phyloP scores from a whole-genome alignment of 2,329 filamentous ascomycete genomes.

The Akanthomyces lecanii region DNA sequence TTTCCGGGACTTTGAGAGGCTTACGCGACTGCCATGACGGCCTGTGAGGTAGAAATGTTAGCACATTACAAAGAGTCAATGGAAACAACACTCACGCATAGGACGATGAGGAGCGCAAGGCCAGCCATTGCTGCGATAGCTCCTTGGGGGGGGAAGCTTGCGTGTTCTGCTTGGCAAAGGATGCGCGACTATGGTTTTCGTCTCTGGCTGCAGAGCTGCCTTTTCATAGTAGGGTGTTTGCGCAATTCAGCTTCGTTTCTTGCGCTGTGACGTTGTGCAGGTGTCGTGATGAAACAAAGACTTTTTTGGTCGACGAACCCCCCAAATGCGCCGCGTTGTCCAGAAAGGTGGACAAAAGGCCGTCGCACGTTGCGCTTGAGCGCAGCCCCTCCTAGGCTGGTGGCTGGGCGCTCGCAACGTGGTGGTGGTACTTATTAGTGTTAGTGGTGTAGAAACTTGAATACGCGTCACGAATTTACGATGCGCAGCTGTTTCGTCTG shows the following conservation, averaged over 20 bases:
- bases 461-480: too few species aligned
- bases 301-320: not conserved
- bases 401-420: not conserved
- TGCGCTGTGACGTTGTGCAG: not conserved
- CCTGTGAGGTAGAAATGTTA: constrained; percentile 28
- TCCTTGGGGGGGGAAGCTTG: not conserved
- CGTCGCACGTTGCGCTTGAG: constrained; percentile 2
- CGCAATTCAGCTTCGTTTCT: not conserved
- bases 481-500: too few species aligned
- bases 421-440: not conserved
- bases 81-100: constrained; percentile 34
- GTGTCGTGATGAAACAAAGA: constrained; percentile 5
- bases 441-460: too few species aligned
- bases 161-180: not conserved
- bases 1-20: constrained; percentile 24
- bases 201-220: not conserved
- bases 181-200: not conserved
- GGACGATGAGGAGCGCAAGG: constrained; percentile 36
- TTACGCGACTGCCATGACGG: constrained; percentile 58
- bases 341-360: constrained; percentile 2
- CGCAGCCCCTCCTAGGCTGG: not conserved
- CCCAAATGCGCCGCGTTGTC: constrained; percentile 10
- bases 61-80: not conserved
- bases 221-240: not conserved
- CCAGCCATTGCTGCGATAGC: constrained; percentile 33